Base-by-base conservation (phyloP, 1,284 basidiomycete species). In the Heterobasidion occidentale region DNA sequence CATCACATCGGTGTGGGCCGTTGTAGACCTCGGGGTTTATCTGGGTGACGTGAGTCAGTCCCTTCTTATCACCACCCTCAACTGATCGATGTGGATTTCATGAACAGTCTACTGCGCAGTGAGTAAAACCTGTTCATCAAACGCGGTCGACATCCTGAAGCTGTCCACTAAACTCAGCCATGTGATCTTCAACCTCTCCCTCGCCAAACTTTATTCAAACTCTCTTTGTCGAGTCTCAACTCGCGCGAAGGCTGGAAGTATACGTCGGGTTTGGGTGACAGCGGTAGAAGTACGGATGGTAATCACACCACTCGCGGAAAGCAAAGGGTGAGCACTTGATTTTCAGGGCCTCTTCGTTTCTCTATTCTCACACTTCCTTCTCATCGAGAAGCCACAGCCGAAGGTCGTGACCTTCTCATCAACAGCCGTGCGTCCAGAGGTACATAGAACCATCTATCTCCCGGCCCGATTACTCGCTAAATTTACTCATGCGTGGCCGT, bases 1-100 rank as follows among this genome's bases (percentile, higher is more conserved):
- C 4, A 36, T 51, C 9, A 51, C 49, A 36, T 51, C 49, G 9
- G 15, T 51, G 12, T 62, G 62, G 53, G 67, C 67, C 3, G 58
- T 60, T 0, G n/a, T 62, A 15, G 65, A 69, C 52, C 48, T 68
- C 33, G 59, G 62, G 17, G 53, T 64, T 19, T 70, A 63, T 50
- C 58, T 68, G 11, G 59, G 52, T 14, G 56, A 57, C 42, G 60
- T 63, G 35, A 56, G 19, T 34, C 12, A 14, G 9, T 11, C 17
- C 2, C 17, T 17, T 33, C 27, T 19, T 48, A 11, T 17, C 17
- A 11, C 17, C 5, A n/a, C 11, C 2, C 15, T n/a, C 12, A 42
- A n/a, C 27, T 27, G 38, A 42, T n/a, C 6, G 12, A 42, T 6
- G 12, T 42, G 12, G 27, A 27, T 42, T 2, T 42, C 15, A 2